Conservation (phyloP, 768 basidiomycete species). For the Tulasnella sp. region DNA sequence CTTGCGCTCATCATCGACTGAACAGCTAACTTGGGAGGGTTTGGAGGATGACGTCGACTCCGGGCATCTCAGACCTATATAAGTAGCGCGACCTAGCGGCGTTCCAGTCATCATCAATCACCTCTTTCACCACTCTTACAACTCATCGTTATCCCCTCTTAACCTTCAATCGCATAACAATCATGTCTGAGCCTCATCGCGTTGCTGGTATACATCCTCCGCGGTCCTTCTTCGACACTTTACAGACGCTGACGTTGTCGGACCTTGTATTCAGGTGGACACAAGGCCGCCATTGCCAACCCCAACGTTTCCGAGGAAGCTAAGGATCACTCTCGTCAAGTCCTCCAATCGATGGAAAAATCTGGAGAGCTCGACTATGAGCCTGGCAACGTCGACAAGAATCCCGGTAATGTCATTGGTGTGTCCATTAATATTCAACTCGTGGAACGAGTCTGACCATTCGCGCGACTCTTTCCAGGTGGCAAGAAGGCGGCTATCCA, state of each 20-base stretch:
- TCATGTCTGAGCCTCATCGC: slow-evolving; percentile 5
- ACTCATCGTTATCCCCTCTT: too few species aligned
- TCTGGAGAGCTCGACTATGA: slow-evolving; percentile 1
- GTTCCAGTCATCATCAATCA: not conserved
- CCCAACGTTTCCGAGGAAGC: slow-evolving; percentile 10
- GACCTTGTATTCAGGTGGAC: not conserved
- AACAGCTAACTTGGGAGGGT: too few species aligned
- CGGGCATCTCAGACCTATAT: not conserved
- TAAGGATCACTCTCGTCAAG: slow-evolving; percentile 11
- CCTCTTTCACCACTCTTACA: not conserved
- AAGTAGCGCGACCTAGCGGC: not conserved
- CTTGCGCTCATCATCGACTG: too few species aligned
- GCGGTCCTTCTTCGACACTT: not conserved
- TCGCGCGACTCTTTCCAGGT: not conserved
- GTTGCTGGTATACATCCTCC: not conserved
- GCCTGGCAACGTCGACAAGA: not conserved
- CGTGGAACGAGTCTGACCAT: not conserved
- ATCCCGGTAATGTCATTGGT: slow-evolving; percentile 9
- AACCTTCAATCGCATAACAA: not conserved
- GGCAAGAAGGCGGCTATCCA: slow-evolving; percentile 2
- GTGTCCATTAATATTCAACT: not conserved
- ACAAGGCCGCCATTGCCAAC: slow-evolving; percentile 10
- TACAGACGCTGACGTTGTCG: not conserved
- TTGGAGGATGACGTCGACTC: not conserved
- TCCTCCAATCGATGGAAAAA: not conserved